phyloP scores from a whole-genome alignment of 1,284 basidiomycete species.

The Trametes hirsuta region DNA sequence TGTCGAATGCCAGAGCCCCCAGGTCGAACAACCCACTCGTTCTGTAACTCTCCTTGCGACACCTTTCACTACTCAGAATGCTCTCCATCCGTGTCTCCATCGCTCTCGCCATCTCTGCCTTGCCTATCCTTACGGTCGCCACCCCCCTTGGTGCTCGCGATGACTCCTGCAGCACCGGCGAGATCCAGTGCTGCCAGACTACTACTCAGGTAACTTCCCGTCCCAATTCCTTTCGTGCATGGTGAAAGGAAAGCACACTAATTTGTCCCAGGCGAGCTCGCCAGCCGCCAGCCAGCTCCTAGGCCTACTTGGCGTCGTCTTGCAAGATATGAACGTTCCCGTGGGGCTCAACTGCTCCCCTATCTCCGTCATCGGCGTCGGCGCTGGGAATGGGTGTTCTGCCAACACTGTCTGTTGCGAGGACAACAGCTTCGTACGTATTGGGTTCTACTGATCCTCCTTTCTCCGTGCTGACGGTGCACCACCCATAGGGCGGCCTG shows the following conservation, averaged over 20 bases:
- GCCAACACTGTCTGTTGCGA: constrained; percentile 7
- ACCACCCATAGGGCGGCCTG: not conserved
- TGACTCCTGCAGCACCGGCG: constrained; percentile 25
- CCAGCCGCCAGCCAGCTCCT: constrained; percentile 14
- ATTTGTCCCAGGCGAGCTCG: constrained; percentile 16
- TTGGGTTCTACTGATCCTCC: no score
- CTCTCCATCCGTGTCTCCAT: no score
- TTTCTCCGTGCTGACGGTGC: no score
- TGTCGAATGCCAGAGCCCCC: no score
- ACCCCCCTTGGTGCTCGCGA: constrained; percentile 12
- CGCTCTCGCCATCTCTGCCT: no score
- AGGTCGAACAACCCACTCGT: no score
- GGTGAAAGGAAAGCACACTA: not conserved
- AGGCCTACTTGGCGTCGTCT: constrained; percentile 25
- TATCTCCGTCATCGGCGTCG: constrained; percentile 27
- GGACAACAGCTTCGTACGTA: constrained; percentile 8
- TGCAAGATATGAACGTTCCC: constrained; percentile 24
- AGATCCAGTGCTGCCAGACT: constrained; percentile 31
- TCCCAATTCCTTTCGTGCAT: no score
- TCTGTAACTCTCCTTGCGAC: no score
- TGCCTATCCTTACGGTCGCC: constrained; percentile 7
- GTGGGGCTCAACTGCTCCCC: constrained; percentile 33
- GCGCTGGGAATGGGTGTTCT: constrained; percentile 21
- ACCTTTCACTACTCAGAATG: no score
- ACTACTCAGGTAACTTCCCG: not conserved